Conservation (phyloP, 306 rosid genomes). For the Cucurbita ficifolia region DNA sequence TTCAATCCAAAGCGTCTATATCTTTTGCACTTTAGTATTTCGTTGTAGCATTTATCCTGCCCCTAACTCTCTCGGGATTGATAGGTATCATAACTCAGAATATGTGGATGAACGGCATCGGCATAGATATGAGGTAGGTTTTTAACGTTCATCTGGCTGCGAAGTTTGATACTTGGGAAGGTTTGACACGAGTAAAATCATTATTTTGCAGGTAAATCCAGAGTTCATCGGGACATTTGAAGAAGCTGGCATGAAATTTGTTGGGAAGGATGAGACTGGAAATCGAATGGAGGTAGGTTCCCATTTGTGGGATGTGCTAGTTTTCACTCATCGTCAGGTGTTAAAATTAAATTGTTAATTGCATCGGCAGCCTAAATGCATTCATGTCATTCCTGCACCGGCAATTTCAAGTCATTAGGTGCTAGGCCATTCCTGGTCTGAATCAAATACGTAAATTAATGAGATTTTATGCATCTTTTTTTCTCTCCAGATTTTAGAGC, state of each 20-base stretch:
- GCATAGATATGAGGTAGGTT: conserved; percentile 86
- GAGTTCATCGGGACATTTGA: conserved; percentile 56
- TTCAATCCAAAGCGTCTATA: background rate
- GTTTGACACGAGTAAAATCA: background rate
- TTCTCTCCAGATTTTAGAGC: conserved; percentile 70
- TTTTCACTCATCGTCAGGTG: conserved; percentile 7
- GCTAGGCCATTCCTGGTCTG: background rate
- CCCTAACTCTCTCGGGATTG: conserved; percentile 7
- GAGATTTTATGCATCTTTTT: background rate
- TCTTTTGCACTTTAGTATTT: background rate
- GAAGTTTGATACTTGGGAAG: background rate
- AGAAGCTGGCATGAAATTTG: conserved; percentile 81
- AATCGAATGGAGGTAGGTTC: conserved; percentile 88
- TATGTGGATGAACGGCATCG: conserved; percentile 91
- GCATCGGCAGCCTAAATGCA: background rate
- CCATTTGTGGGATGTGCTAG: conserved; percentile 8
- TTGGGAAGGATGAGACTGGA: conserved; percentile 85
- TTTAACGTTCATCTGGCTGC: conserved; percentile 5
- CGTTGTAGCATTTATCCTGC: background rate
- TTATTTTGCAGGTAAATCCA: conserved; percentile 65
- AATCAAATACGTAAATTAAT: background rate
- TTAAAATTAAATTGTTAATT: conserved; percentile 5
- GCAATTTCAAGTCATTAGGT: background rate
- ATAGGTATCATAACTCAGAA: conserved; percentile 65
- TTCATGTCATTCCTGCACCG: background rate